Conservation (phyloP, 352 stramenopile genomes). For the Phytophthora vignae region DNA sequence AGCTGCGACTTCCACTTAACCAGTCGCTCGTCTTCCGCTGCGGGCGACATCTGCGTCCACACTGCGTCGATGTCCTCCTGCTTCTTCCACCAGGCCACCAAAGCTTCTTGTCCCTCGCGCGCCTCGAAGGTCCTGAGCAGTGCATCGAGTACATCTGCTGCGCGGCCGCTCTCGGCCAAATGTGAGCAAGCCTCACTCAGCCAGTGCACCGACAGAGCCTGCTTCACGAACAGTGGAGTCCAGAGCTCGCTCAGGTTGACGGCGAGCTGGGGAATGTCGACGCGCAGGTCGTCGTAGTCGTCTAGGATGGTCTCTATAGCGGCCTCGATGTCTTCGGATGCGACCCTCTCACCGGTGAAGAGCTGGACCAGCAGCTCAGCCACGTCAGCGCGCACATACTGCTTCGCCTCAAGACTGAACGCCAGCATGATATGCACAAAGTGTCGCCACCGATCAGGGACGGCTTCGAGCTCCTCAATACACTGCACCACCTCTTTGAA, state of each 20-base stretch:
- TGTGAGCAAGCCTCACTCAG: constrained; percentile 53
- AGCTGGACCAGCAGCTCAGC: constrained; percentile 55
- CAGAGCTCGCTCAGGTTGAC: constrained; percentile 68
- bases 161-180: constrained; percentile 50
- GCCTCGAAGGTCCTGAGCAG: constrained; percentile 49
- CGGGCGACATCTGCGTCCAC: constrained; percentile 41
- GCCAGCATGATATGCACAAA: constrained; percentile 66
- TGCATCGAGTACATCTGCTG: constrained; percentile 59
- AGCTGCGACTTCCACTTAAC: constrained; percentile 42
- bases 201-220: constrained; percentile 58
- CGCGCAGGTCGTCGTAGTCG: constrained; percentile 78
- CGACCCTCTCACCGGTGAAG: constrained; percentile 48
- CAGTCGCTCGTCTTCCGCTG: constrained; percentile 35
- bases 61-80: constrained; percentile 39
- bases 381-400: constrained; percentile 54
- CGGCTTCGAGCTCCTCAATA: constrained; percentile 65
- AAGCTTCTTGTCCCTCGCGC: constrained; percentile 36
- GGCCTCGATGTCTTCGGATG: constrained; percentile 57
- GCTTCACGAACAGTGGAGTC: constrained; percentile 65
- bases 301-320: constrained; percentile 65
- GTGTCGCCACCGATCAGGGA: constrained; percentile 62
- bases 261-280: constrained; percentile 77
- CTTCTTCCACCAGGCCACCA: constrained; percentile 68
- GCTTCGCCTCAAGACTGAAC: constrained; percentile 64
- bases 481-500: constrained; percentile 78